Base-by-base conservation (phyloP, 2,329 filamentous ascomycete genomes). In the Alternaria incomplexa region DNA sequence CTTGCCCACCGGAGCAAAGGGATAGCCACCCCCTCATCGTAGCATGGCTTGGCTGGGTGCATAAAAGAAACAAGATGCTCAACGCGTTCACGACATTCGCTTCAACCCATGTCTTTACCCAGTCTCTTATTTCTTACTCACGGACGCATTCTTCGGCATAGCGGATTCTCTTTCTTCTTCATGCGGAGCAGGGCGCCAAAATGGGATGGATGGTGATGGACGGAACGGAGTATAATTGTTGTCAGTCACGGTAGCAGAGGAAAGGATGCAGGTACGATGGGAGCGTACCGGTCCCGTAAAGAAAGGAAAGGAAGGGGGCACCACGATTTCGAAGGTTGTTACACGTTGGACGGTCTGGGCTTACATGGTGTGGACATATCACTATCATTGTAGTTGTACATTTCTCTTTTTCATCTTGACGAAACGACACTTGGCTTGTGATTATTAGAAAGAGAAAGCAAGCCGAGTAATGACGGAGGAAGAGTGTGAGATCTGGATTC, bases 321-420 rank as follows among this genome's bases (percentile, higher is more conserved):
- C 17, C n/a, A 45, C 17, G 43, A 22, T 45, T 7, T 44, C 6
- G 17, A 52, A 52, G 48, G 13, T 36, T 36, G 12, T 36, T 32
- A 55, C 13, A 15, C 28, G 32, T 28, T 6, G 50, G 15, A 52
- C 22, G 32, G 48, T n/a, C 32, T 3, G 32, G 43, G 28, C 20
- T 40, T 40, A 40, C n/a, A 40, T 17, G 36, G 36, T 40, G 36
- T 36, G 36, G 36, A 17, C 36, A 40, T 40, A 40, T 40, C 36
- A 40, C 36, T 40, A 54, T 44, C 52, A 54, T 36, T 60, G 57
- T 60, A 60, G 57, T 60, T 60, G 57, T 60, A 60, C 40, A 5
- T 40, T 52, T 40, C 36, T 40, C 36, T 40, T 40, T 40, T 17
- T 9, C 11, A 40, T 43, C 51, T 61, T 61, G 44, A 61, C 28